Conservation (phyloP, 2,329 filamentous ascomycete species). For the Helicocarpus griseus region DNA sequence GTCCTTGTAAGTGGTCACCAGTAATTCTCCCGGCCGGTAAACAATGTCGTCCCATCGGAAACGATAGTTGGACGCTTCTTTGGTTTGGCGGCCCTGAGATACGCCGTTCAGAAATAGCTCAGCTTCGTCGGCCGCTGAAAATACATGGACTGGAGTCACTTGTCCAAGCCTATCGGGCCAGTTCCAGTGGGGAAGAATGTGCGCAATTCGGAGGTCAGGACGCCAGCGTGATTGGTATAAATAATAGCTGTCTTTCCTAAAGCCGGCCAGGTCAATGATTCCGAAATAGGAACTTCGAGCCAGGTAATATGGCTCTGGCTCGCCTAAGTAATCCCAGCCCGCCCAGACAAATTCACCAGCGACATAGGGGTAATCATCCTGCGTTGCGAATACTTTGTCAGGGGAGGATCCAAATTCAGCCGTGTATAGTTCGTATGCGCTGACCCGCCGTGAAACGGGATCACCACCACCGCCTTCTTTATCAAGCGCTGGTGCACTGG, state of each 20-base stretch:
- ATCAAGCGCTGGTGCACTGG: background rate
- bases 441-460: slow-evolving; percentile 29
- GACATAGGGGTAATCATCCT: slow-evolving; percentile 41
- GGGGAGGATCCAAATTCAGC: slow-evolving; percentile 39
- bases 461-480: slow-evolving; percentile 23
- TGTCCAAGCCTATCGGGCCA: slow-evolving; percentile 40
- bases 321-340: slow-evolving; percentile 43
- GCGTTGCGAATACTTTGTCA: slow-evolving; percentile 44
- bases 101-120: slow-evolving; percentile 46
- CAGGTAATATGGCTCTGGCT: slow-evolving; percentile 41
- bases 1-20: slow-evolving; percentile 40
- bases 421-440: slow-evolving; percentile 45
- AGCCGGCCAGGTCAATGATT: slow-evolving; percentile 49
- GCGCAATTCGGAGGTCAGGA: slow-evolving; percentile 38
- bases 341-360: slow-evolving; percentile 48
- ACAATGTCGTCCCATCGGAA: slow-evolving; percentile 45
- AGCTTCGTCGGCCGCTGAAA: slow-evolving; percentile 43
- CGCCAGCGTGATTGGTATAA: slow-evolving; percentile 48
- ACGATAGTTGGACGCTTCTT: slow-evolving; percentile 33
- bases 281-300: slow-evolving; percentile 47
- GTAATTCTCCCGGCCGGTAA: slow-evolving; percentile 40
- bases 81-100: slow-evolving; percentile 35
- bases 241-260: slow-evolving; percentile 48
- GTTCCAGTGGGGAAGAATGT: slow-evolving; percentile 49
- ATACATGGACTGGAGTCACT: slow-evolving; percentile 47